phyloP scores from a whole-genome alignment of 2,329 filamentous ascomycete genomes.

The Diplodia seriata region DNA sequence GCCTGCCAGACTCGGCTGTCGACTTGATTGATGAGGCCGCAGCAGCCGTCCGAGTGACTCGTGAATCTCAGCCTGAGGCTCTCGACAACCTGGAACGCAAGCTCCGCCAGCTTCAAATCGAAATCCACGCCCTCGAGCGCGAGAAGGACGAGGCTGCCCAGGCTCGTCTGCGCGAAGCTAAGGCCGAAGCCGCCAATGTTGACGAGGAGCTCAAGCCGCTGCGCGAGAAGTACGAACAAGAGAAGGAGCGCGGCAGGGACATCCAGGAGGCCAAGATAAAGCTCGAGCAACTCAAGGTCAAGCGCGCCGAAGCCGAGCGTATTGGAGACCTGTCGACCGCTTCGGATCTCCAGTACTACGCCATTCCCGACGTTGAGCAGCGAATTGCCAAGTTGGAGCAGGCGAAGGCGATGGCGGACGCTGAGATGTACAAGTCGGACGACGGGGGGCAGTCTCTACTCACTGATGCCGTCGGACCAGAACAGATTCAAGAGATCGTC shows the following conservation, averaged over 20 bases:
- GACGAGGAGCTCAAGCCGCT: conserved; percentile 91
- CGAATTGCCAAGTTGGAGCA: conserved; percentile 82
- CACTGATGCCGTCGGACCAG: conserved; percentile 91
- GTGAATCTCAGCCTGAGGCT: conserved; percentile 94
- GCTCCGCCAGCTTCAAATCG: conserved; percentile 90
- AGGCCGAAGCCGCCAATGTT: conserved; percentile 90
- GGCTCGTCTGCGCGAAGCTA: conserved; percentile 79
- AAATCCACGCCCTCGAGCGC: conserved; percentile 92
- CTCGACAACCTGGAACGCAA: conserved; percentile 93
- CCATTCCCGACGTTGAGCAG: conserved; percentile 87
- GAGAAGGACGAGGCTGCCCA: conserved; percentile 96
- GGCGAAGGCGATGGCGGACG: conserved; percentile 80
- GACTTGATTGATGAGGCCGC: conserved; percentile 96
- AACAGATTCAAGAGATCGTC: conserved; percentile 99
- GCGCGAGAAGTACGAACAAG: conserved; percentile 92
- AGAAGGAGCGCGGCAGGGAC: conserved; percentile 87
- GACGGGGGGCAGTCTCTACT: conserved; percentile 70
- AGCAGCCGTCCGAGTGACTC: conserved; percentile 91
- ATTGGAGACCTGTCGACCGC: conserved; percentile 83
- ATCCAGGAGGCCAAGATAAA: conserved; percentile 96
- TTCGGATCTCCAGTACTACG: conserved; percentile 95
- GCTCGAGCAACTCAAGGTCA: conserved; percentile 87
- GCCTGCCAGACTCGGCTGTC: conserved; percentile 94
- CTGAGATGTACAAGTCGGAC: conserved; percentile 63
- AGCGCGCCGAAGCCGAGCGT: conserved; percentile 91